Base-by-base conservation (phyloP, 176 grass and related monocot species). In the Tillandsia fasciculata region DNA sequence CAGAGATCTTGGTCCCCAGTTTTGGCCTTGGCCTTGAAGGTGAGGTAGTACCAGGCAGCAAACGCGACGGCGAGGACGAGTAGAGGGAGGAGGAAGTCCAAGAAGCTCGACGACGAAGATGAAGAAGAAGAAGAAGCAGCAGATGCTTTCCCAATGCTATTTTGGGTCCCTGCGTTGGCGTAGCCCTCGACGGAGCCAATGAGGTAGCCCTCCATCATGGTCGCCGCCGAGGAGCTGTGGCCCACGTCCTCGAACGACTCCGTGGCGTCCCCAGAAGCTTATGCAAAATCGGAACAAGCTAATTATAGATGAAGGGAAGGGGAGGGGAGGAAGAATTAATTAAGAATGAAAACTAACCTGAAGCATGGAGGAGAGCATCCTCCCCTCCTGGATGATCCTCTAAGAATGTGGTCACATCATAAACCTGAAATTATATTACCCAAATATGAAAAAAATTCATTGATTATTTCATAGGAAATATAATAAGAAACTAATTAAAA, bases 321-420 rank as follows among this genome's bases (percentile, higher is more conserved):
- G 3, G 20, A 20, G 67, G 20, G 49, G 12, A 53, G 26, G 26
- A n/a, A 51, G 24, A 63, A 14, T 3, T 70, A 15, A 61, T 3
- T 70, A 15, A 61, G 14, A 11, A 64, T 63, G 26, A 61, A 67
- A 8, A 33, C 58, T 22, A 26, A 89, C 90, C 90, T 59, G 90
- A 94, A 65, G 75, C 86, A 58, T 94, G 86, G 51, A 89, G 77
- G 12, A 94, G 77, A 9, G 85, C 90, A 26, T 93, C 83, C 56
- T 93, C 90, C 70, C 90, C 90, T 17, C 90, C 83, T 15, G 86
- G 83, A 51, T 94, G 90, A 24, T 94, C 86, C 68, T 89, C 90
- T 52, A 94, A 47, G 83, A 94, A 94, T 50, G 71, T 84, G 86
- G 90, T 89, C 15, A 89, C 90, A 81, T 94, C 86, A 79, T 89